Conservation (phyloP, 106 monocot genomes). For the Phalaenopsis aphrodite region DNA sequence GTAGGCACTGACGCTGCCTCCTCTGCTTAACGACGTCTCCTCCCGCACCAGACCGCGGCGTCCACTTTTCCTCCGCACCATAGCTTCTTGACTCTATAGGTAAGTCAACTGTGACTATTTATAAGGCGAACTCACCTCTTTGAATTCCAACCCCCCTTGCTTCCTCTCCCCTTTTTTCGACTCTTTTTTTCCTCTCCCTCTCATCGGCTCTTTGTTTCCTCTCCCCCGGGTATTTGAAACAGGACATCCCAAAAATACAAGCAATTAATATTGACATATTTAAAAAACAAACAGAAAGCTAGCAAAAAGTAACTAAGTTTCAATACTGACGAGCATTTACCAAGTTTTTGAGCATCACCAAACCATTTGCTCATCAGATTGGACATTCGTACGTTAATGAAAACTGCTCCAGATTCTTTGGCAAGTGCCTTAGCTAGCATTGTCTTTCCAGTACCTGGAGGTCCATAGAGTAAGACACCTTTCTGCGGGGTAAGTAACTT, state of each 20-base stretch:
- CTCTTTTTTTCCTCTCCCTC: no score
- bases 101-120: no score
- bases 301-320: background rate
- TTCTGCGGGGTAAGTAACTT: slow-evolving; percentile 96
- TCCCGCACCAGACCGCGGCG: no score
- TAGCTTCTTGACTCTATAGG: no score
- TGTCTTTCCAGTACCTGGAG: slow-evolving; percentile 97
- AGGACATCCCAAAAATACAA: background rate
- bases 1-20: no score
- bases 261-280: background rate
- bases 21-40: no score
- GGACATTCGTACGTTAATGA: slow-evolving; percentile 90
- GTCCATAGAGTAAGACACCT: slow-evolving; percentile 86
- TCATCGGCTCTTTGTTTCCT: no score
- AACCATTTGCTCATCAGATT: slow-evolving; percentile 99
- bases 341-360: slow-evolving; percentile 98
- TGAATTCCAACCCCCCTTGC: no score
- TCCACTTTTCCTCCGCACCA: no score
- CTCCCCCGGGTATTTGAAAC: no score
- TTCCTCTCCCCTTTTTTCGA: no score
- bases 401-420: slow-evolving; percentile 90
- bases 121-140: no score
- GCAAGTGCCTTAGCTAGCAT: slow-evolving; percentile 99
- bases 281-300: background rate
- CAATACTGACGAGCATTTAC: slow-evolving; percentile 20